A percentile compares a stretch with the other conserved stretches of the same genome.
Conservation (phyloP, 768 basidiomycete genomes). For the Suillus tomentosus region DNA sequence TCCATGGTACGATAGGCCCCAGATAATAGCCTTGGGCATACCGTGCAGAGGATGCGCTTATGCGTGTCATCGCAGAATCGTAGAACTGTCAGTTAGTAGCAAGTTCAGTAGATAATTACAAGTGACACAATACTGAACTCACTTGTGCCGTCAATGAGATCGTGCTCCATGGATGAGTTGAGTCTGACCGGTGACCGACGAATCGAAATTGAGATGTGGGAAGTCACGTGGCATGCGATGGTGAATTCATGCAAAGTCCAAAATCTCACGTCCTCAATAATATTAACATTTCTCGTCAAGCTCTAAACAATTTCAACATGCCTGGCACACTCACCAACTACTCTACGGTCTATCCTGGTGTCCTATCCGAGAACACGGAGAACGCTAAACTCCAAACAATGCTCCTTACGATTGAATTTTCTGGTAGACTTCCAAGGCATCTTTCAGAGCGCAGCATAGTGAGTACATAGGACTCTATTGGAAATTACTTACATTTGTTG, state of each 20-base stretch:
- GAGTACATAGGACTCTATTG: neutral
- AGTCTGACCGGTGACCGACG: neutral
- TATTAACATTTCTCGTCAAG: neutral
- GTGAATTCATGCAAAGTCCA: neutral
- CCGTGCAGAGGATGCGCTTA: neutral
- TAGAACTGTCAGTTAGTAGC: neutral
- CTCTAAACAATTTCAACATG: neutral
- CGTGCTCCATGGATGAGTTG: neutral
- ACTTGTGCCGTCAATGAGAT: neutral
- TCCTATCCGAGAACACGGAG: neutral
- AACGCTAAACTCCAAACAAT: neutral
- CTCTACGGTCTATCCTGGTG: neutral
- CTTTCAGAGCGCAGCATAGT: neutral
- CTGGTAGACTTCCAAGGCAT: neutral
- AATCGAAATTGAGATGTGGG: neutral
- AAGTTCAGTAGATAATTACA: slow-evolving; percentile 1
- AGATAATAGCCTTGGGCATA: neutral
- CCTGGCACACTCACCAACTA: neutral
- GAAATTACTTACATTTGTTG: neutral
- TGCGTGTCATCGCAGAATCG: neutral
- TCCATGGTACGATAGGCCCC: neutral
- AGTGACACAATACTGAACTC: neutral
- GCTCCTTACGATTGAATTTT: neutral
- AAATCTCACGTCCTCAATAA: neutral
- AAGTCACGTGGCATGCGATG: neutral